These are phyloP conservation scores for Chrysanthemum seticuspe DNA, from an alignment of 129 eudicot genomes.

Conservation along the genomic window DNA sequence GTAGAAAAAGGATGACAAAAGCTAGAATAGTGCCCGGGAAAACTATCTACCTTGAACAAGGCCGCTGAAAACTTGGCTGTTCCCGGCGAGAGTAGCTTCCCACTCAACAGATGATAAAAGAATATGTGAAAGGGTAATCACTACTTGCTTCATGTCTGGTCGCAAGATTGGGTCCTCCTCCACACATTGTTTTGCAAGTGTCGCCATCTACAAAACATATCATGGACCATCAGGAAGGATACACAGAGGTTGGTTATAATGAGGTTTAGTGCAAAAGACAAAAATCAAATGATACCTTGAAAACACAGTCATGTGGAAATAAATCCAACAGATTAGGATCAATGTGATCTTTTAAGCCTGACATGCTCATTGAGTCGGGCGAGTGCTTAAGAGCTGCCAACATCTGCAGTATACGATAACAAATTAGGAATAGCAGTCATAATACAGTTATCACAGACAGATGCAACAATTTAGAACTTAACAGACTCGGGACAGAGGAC, in stretches of 20 bases:
- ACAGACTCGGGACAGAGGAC: too few relatives aligned
- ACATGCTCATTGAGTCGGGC: constrained; percentile 79
- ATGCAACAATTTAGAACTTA: background rate
- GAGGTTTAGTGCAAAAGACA: background rate
- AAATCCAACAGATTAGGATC: constrained; percentile 87
- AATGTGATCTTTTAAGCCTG: constrained; percentile 72
- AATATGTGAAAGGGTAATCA: constrained; percentile 87
- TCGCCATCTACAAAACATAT: constrained; percentile 58
- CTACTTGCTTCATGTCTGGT: constrained; percentile 90
- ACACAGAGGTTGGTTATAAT: background rate
- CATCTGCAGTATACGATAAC: constrained; percentile 56
- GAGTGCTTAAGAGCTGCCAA: constrained; percentile 79
- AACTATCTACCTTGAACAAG: constrained; percentile 87
- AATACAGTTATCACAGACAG: background rate
- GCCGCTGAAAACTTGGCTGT: constrained; percentile 91
- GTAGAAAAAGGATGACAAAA: background rate
- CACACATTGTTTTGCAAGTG: constrained; percentile 84
- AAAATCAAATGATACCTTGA: constrained; percentile 52
- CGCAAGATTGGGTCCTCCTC: constrained; percentile 83
- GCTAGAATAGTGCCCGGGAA: background rate
- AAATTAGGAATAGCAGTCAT: background rate
- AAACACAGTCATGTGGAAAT: constrained; percentile 93
- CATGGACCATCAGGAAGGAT: too few relatives aligned
- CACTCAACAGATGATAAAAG: constrained; percentile 85
- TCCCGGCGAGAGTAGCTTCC: constrained; percentile 99